A percentile compares a stretch with the other conserved stretches of the same genome.
These are phyloP conservation scores for Nigrospora oryzae DNA, from an alignment of 2,329 filamentous ascomycete species.

Conservation along the genomic window DNA sequence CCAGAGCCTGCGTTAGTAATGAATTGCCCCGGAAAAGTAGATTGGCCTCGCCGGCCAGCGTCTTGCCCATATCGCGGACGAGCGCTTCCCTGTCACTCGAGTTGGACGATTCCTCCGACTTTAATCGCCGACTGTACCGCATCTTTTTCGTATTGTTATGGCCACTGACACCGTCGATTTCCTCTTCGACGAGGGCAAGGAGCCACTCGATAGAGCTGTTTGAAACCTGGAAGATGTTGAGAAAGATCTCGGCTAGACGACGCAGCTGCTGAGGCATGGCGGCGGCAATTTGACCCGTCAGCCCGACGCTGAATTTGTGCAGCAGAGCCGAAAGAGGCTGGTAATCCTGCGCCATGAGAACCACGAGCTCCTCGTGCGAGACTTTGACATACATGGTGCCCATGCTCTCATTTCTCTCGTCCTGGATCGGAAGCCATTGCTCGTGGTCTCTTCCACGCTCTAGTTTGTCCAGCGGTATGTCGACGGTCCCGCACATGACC, in stretches of 20 bases:
- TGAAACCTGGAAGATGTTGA: slow-evolving; percentile 94
- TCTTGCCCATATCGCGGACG: slow-evolving; percentile 70
- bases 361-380: slow-evolving; percentile 79
- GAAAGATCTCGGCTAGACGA: slow-evolving; percentile 72
- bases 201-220: slow-evolving; percentile 82
- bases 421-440: slow-evolving; percentile 77
- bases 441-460: slow-evolving; percentile 72
- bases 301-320: slow-evolving; percentile 72
- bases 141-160: slow-evolving; percentile 68
- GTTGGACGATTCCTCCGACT: slow-evolving; percentile 61
- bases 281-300: slow-evolving; percentile 78
- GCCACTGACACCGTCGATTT: slow-evolving; percentile 87
- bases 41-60: slow-evolving; percentile 80
- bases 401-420: slow-evolving; percentile 66
- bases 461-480: slow-evolving; percentile 71
- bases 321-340: slow-evolving; percentile 72
- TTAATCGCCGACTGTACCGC: slow-evolving; percentile 63
- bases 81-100: slow-evolving; percentile 62
- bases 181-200: slow-evolving; percentile 86
- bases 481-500: slow-evolving; percentile 61
- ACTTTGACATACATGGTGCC: slow-evolving; percentile 81
- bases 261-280: slow-evolving; percentile 71
- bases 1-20: slow-evolving; percentile 82
- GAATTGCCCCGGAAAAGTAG: slow-evolving; percentile 93
- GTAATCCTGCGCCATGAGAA: slow-evolving; percentile 82